Base-by-base conservation (phyloP, 73 alveolate genomes). In the Paramecium pentaurelia region DNA sequence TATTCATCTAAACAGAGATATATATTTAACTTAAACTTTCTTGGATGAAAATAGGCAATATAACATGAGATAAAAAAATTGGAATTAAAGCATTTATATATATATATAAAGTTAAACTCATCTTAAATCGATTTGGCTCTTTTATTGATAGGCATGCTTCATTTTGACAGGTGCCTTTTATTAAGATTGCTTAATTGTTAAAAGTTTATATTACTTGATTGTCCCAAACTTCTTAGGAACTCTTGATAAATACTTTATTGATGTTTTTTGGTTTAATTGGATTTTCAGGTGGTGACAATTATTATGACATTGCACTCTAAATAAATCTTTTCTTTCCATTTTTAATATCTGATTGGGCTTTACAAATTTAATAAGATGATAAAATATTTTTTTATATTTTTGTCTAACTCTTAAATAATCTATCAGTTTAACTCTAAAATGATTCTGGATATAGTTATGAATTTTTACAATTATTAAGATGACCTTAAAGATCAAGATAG, bases 311-410 rank as follows among this genome's bases (percentile, higher is more conserved):
- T 0, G 84, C 84, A 64, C 84, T 64, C 22, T 64, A 64, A 6
- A 64, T 64, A 12, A 64, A 64, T 64, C 84, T 64, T 42, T 64
- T 64, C 47, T 64, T 64, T 64, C 84, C 84, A 64, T 64, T 64
- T 28, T 64, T 64, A 0, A 32, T 1, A 1, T 64, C 84, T 32
- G 84, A 32, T 64, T 64, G 30, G 27, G 84, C 51, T 64, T 64
- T 64, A n/a, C 84, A 64, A 64, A 64, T 64, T 64, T 64, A 64
- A 64, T 64, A 64, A 12, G 84, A 64, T 32, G 84, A 12, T 32
- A 64, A n/a, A 28, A 64, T 28, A 64, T 64, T 64, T 64, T 64
- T 64, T 34, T 64, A 34, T 32, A 64, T 64, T 64, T 64, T 64
- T 4, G n/a, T 32, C 12, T 64, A 11, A 34, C 84, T 64, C 12